Conservation (phyloP, 2,329 filamentous ascomycete genomes). For the Zymoseptoria tritici region DNA sequence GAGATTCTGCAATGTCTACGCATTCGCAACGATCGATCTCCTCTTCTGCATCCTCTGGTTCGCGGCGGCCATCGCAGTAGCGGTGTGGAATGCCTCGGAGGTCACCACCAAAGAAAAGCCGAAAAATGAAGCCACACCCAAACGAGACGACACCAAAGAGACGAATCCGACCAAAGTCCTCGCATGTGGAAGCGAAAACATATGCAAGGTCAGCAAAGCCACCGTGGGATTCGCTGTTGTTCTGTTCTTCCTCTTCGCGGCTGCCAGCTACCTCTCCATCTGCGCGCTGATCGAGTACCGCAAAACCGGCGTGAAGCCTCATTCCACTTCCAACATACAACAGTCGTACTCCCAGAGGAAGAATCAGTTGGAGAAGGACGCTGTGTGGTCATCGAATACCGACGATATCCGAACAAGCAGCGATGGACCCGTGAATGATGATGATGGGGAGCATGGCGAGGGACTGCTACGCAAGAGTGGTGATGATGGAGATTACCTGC, state of each 20-base stretch:
- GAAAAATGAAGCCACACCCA: constrained; percentile 10
- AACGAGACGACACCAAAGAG: constrained; percentile 3
- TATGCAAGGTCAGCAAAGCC: constrained; percentile 51
- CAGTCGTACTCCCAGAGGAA: constrained; percentile 30
- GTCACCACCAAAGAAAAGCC: constrained; percentile 43
- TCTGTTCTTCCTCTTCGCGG: constrained; percentile 49
- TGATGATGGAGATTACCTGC: constrained; percentile 6
- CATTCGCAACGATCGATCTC: constrained; percentile 49
- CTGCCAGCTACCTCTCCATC: constrained; percentile 47
- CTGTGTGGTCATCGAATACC: constrained; percentile 40
- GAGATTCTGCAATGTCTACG: constrained; percentile 53
- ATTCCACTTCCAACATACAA: constrained; percentile 28
- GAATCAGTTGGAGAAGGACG: constrained; percentile 33
- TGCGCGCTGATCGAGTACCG: constrained; percentile 51
- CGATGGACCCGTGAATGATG: background rate
- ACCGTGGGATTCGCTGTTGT: constrained; percentile 50
- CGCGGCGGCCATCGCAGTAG: constrained; percentile 49
- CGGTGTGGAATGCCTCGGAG: constrained; percentile 49
- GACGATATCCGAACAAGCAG: constrained; percentile 25
- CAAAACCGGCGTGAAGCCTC: constrained; percentile 48
- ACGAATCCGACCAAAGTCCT: constrained; percentile 44
- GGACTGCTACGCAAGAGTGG: constrained; percentile 6
- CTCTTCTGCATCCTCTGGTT: constrained; percentile 53
- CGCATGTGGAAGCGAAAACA: constrained; percentile 46
- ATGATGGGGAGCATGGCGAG: constrained; percentile 6